phyloP scores from a whole-genome alignment of 441 rosid species.

The Eruca vesicaria region DNA sequence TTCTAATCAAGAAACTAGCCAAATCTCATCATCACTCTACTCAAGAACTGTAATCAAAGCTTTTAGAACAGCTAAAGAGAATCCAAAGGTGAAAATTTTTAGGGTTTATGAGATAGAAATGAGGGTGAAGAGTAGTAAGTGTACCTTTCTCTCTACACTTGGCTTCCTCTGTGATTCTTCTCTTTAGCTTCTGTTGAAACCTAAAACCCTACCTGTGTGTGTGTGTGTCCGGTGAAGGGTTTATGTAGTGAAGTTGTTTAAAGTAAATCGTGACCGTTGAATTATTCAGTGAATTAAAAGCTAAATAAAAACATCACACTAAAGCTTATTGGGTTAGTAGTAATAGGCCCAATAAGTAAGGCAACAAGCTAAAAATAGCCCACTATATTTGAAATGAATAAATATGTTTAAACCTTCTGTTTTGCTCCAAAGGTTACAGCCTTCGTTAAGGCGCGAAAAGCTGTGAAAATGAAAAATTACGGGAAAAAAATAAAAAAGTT shows the following conservation, averaged over 20 bases:
- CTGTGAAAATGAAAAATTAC: background rate
- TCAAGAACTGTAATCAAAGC: background rate
- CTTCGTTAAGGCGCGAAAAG: constrained; percentile 4
- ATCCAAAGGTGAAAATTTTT: background rate
- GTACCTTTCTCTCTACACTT: constrained; percentile 11
- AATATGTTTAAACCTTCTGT: background rate
- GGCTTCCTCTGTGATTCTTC: constrained; percentile 18
- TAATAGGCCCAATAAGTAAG: no score
- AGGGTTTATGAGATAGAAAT: constrained; percentile 25
- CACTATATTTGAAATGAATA: background rate
- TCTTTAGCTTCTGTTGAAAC: constrained; percentile 11
- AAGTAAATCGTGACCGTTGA: constrained; percentile 21
- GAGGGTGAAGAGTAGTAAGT: background rate
- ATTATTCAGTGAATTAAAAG: background rate
- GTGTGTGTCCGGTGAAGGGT: constrained; percentile 6
- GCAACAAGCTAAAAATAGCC: background rate
- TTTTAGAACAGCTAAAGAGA: background rate
- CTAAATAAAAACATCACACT: background rate
- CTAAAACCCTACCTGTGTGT: constrained; percentile 20
- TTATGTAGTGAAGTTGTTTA: constrained; percentile 29
- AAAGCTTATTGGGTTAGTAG: no score
- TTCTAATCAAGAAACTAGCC: background rate
- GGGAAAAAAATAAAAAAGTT: background rate
- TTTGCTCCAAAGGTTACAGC: background rate
- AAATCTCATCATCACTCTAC: background rate